phyloP scores from a whole-genome alignment of 805 yeast genomes.

The Vanderwaltozyma tropicalis region DNA sequence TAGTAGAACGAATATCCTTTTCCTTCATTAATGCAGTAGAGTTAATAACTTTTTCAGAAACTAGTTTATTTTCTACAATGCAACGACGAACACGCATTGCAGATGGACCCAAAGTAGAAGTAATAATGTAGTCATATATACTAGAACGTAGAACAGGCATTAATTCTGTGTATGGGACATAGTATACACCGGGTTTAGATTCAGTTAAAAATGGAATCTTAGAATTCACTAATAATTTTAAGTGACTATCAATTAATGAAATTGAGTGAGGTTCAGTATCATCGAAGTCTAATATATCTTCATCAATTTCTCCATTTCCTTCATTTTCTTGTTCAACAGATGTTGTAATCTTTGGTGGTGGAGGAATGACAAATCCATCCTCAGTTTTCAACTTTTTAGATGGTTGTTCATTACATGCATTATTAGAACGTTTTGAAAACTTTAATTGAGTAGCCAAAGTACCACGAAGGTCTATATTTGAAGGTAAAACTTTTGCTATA shows the following conservation, averaged over 20 bases:
- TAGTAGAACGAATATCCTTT: slow-evolving; percentile 59
- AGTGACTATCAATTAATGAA: slow-evolving; percentile 46
- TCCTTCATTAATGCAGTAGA: slow-evolving; percentile 70
- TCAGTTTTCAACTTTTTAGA: slow-evolving; percentile 35
- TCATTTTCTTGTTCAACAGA: slow-evolving; percentile 19
- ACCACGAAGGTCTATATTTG: slow-evolving; percentile 34
- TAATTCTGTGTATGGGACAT: slow-evolving; percentile 51
- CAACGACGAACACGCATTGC: slow-evolving; percentile 71
- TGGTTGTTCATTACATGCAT: slow-evolving; percentile 6
- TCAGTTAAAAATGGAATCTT: slow-evolving; percentile 53
- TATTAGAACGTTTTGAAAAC: slow-evolving; percentile 20
- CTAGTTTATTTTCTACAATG: slow-evolving; percentile 54
- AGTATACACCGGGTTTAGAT: slow-evolving; percentile 44
- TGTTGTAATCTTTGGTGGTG: slow-evolving; percentile 16
- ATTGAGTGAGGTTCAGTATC: slow-evolving; percentile 29
- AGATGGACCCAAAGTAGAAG: slow-evolving; percentile 52
- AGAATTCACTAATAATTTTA: slow-evolving; percentile 47
- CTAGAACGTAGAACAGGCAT: slow-evolving; percentile 36
- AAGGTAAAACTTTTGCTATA: slow-evolving; percentile 32
- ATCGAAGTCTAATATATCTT: slow-evolving; percentile 25
- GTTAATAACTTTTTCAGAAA: slow-evolving; percentile 77
- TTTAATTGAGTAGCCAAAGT: slow-evolving; percentile 35
- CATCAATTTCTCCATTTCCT: slow-evolving; percentile 16
- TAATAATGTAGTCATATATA: slow-evolving; percentile 47
- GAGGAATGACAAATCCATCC: slow-evolving; percentile 27